Evolutionary conservation across 2,329 filamentous ascomycete species (phyloP).

Genomic region (Pseudogymnoascus sp.): DNA sequence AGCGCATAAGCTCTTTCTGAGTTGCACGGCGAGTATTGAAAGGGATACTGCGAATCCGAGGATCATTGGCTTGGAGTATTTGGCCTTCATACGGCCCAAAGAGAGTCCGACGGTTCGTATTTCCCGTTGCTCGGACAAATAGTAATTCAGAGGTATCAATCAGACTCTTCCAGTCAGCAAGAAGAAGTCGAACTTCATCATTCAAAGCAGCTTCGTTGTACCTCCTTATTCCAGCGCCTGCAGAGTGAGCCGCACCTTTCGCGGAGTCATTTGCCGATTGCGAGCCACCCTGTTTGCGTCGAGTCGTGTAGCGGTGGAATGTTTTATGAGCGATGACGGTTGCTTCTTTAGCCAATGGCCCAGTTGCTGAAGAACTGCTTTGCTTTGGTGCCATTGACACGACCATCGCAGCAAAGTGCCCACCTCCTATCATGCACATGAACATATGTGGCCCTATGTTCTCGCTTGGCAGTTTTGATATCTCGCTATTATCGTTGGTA

Average conservation of each 20-base stretch:
- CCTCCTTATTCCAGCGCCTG: slow-evolving; percentile 78
- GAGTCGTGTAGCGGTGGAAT: slow-evolving; percentile 93
- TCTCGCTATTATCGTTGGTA: slow-evolving; percentile 51
- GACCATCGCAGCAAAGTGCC: slow-evolving; percentile 95
- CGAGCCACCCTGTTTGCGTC: slow-evolving; percentile 90
- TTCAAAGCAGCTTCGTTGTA: slow-evolving; percentile 91
- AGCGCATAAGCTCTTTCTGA: slow-evolving; percentile 88
- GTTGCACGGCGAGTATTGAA: slow-evolving; percentile 90
- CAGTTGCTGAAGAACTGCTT: slow-evolving; percentile 58
- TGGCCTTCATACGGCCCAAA: slow-evolving; percentile 91
- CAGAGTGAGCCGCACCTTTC: slow-evolving; percentile 92
- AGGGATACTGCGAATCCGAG: slow-evolving; percentile 77
- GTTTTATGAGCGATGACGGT: slow-evolving; percentile 92
- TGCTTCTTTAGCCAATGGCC: slow-evolving; percentile 75
- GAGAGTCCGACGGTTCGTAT: slow-evolving; percentile 76
- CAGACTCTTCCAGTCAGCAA: slow-evolving; percentile 77
- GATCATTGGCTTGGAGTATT: slow-evolving; percentile 71
- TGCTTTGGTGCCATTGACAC: slow-evolving; percentile 79
- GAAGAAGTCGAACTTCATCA: slow-evolving; percentile 76
- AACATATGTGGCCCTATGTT: slow-evolving; percentile 81
- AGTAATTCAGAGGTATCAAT: slow-evolving; percentile 79
- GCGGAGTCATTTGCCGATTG: slow-evolving; percentile 91
- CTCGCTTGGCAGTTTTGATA: slow-evolving; percentile 46
- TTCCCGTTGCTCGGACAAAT: slow-evolving; percentile 85
- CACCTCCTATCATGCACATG: slow-evolving; percentile 96